Base-by-base conservation (phyloP, 1,139 yeast species). In the Saccharomyces hybrid region DNA sequence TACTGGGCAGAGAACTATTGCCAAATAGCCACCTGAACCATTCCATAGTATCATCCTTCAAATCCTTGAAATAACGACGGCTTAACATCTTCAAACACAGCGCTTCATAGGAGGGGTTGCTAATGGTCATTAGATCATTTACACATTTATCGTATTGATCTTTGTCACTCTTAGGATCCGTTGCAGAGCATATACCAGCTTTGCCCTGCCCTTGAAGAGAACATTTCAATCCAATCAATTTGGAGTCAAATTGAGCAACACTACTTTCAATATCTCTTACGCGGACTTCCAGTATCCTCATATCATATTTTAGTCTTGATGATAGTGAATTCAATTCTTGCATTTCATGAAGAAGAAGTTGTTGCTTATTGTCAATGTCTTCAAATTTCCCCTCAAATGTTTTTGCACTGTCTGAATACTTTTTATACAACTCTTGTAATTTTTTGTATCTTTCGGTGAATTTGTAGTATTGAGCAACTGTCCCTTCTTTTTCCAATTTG, bases 221-320 rank as follows among this genome's bases (percentile, higher is more conserved):
- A 6, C 64, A 58, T 56, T 75, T 76, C 54, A 76, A 60, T 2
- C 67, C 61, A n/a, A 70, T 62, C 66, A 78, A 66, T 66, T 78
- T 70, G 60, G 71, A 52, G 65, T 77, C 72, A 75, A 79, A 78
- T 28, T 76, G 70, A 53, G 80, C 78, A 58, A 86, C 78, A 55
- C 85, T 80, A 44, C 86, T 89, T 60, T 88, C 96, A 26, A 90
- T 84, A 65, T 93, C 98, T 54, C 83, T 81, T 54, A 91, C 79
- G 62, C 93, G 82, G 54, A 84, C 83, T 46, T 79, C 79, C 25
- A 93, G 76, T 52, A 88, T 78, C 54, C 95, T 73, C 27, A 89
- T 78, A 65, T 93, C 97, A 68, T 91, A 93, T 54, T 83, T 80
- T 55, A 93, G 74, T 58, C 95, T 76, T 26, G 96, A 93, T 34